Base-by-base conservation (phyloP, 73 alveolate species). In the Durusdinium trenchii region DNA sequence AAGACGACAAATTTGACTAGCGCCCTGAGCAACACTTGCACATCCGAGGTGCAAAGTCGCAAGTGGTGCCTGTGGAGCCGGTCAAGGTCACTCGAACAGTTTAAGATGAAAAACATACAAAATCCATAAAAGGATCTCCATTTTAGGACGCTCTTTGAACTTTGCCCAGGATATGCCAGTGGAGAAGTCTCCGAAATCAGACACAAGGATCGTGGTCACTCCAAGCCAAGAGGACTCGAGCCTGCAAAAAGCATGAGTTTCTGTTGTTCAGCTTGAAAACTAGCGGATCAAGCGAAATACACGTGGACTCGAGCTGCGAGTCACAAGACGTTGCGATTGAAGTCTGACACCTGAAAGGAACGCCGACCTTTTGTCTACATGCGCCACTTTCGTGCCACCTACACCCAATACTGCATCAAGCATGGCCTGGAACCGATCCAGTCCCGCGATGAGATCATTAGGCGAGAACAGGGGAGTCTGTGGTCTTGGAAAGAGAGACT, bases 401-500 rank as follows among this genome's bases (percentile, higher is more conserved):
- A 90, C 52, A 51, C 86, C 10, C 86, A 90, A 73, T 90, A 67
- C 86, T 90, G 96, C 96, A 90, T 90, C 86, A 75, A 90, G 54
- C 96, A 90, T 32, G 79, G 96, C 50, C 42, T 64, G 73, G 96
- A 90, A 35, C 86, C 96, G 30, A 61, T 90, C 0, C 82, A 73
- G 52, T 62, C 60, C 76, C 79, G 96, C 38, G 96, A 90, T 30
- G 96, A 90, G 69, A 90, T 90, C 75, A 90, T 90, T 52, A 90
- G 96, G 96, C 83, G 14, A 35, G 48, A 0, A 12, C 52, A 40
- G 28, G 35, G 42, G 54, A 23, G 30, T 35, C 84, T 18, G 85
- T 40, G 50, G 12, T 57, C 32, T 57, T 57, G 69, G 30, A 60
- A 60, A n/a, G n/a, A n/a, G n/a, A n/a, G 30, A 60, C 73, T 23